A percentile compares a stretch with the other conserved stretches of the same genome.
These are phyloP conservation scores for Trametes sp. DNA, from an alignment of 1,284 basidiomycete genomes.

Conservation along the genomic window DNA sequence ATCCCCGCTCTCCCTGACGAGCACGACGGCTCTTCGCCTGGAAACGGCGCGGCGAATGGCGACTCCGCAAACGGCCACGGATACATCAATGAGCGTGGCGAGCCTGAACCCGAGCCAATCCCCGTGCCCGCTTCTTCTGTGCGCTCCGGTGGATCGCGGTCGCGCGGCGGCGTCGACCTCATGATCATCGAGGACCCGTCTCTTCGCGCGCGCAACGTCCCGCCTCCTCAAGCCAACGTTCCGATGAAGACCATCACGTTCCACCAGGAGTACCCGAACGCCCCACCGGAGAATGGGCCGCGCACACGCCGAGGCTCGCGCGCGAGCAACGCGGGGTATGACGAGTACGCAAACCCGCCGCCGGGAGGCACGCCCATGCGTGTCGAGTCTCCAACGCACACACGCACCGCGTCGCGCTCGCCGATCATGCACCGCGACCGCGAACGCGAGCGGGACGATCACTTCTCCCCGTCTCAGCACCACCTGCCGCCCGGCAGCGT, in stretches of 20 bases:
- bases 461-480: constrained; percentile 31
- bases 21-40: constrained; percentile 50
- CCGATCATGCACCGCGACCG: constrained; percentile 41
- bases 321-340: constrained; percentile 34
- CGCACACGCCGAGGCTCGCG: constrained; percentile 34
- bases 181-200: constrained; percentile 40
- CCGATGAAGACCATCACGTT: constrained; percentile 41
- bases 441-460: constrained; percentile 31
- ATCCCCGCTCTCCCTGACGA: constrained; percentile 79
- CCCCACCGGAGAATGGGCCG: constrained; percentile 25
- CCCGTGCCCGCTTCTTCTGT: constrained; percentile 6
- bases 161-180: constrained; percentile 33
- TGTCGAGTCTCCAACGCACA: constrained; percentile 30
- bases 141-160: constrained; percentile 5
- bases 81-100: constrained; percentile 25
- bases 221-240: constrained; percentile 20
- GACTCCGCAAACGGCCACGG: constrained; percentile 21
- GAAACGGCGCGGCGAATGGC: constrained; percentile 10
- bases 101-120: constrained; percentile 21
- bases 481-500: constrained; percentile 19
- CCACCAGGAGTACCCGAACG: constrained; percentile 41
- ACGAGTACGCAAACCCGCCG: constrained; percentile 28
- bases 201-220: constrained; percentile 27
- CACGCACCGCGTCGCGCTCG: constrained; percentile 34
- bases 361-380: constrained; percentile 23